Conservation (phyloP, 805 yeast species). For the Metschnikowia arizonensis region DNA sequence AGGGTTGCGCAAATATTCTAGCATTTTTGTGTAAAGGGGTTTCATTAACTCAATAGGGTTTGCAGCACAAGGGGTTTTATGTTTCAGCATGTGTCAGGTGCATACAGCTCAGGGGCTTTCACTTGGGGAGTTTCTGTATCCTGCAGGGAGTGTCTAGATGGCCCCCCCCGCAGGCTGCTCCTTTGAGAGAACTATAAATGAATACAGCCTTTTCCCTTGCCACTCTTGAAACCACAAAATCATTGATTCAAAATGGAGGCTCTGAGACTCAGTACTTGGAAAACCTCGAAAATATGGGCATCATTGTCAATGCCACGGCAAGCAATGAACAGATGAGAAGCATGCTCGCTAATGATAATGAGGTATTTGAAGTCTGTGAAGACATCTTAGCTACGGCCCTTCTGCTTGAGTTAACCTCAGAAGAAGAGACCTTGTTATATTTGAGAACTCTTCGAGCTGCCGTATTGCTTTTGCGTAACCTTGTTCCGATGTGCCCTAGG, state of each 20-base stretch:
- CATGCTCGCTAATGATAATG: constrained; percentile 1
- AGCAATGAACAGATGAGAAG: constrained; percentile 1
- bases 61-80: background rate
- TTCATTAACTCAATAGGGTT: background rate
- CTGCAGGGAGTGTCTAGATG: constrained; percentile 1
- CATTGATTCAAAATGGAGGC: constrained; percentile 7
- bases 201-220: constrained; percentile 1
- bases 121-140: background rate
- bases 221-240: constrained; percentile 1
- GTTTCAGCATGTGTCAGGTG: background rate
- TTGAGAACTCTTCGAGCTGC: constrained; percentile 44
- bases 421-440: constrained; percentile 7
- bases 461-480: constrained; percentile 46
- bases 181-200: constrained; percentile 3
- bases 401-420: constrained; percentile 3
- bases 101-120: background rate
- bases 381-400: constrained; percentile 11
- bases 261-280: background rate
- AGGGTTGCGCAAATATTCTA: background rate
- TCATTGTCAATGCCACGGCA: constrained; percentile 2
- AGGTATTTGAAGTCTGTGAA: constrained; percentile 6
- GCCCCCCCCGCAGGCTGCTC: constrained; percentile 2
- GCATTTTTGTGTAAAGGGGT: background rate
- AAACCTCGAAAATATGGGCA: constrained; percentile 1
- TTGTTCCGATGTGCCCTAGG: constrained; percentile 28